These are phyloP conservation scores for Colletotrichum neosansevieriae DNA, from an alignment of 2,329 filamentous ascomycete species.

Conservation along the genomic window DNA sequence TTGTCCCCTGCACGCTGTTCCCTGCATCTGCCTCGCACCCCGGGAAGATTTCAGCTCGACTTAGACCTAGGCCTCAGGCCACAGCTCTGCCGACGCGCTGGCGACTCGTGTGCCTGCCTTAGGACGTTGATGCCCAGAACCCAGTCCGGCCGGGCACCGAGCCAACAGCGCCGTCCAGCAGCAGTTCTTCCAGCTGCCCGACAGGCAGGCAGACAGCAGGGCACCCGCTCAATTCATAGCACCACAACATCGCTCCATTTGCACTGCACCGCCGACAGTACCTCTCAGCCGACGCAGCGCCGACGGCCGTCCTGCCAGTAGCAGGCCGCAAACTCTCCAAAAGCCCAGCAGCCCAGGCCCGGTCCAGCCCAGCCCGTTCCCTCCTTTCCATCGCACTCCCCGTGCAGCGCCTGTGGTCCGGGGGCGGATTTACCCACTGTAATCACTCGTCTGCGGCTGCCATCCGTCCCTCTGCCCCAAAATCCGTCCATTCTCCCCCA, in stretches of 20 bases:
- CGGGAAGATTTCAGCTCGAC: conserved; percentile 11
- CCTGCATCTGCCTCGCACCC: conserved; percentile 6
- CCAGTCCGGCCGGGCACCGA: conserved; percentile 34
- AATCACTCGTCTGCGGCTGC: conserved; percentile 38
- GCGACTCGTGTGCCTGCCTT: conserved; percentile 12
- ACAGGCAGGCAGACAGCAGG: not conserved
- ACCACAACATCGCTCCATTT: conserved; percentile 27
- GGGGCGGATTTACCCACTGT: conserved; percentile 35
- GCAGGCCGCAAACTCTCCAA: conserved; percentile 19
- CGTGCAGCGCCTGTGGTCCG: conserved; percentile 38
- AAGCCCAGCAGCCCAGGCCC: conserved; percentile 27
- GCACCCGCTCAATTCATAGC: conserved; percentile 1
- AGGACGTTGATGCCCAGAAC: not conserved
- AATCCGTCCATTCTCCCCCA: conserved; percentile 41
- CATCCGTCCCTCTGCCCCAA: conserved; percentile 38
- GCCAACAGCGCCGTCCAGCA: conserved; percentile 23
- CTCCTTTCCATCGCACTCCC: conserved; percentile 31
- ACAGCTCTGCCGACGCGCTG: not conserved
- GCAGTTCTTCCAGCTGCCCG: not conserved
- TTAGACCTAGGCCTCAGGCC: conserved; percentile 10
- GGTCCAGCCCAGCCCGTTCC: conserved; percentile 31
- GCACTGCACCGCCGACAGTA: conserved; percentile 31
- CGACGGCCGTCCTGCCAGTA: conserved; percentile 28
- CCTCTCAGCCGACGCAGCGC: conserved; percentile 20
- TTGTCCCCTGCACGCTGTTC: conserved; percentile 15